Percentiles rank a stretch among this genome's conserved stretches.
These are phyloP conservation scores for Patellifolia procumbens DNA, from an alignment of 179 eudicot genomes.

Conservation along the genomic window DNA sequence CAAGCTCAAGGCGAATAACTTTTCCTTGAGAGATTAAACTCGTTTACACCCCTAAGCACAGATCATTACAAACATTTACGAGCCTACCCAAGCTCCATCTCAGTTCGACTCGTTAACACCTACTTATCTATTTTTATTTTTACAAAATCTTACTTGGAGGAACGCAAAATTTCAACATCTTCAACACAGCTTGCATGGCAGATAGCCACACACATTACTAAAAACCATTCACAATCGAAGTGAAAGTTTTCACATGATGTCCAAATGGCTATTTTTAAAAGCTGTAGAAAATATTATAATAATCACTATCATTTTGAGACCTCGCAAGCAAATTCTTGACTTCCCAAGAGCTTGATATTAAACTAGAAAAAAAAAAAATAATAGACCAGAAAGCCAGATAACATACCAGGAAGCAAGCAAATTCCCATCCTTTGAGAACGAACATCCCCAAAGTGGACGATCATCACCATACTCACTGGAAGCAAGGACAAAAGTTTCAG, in stretches of 20 bases:
- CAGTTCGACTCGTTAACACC: no score
- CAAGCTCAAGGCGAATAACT: no score
- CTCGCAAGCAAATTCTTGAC: no score
- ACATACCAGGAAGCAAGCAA: slow-evolving; percentile 86
- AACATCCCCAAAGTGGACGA: slow-evolving; percentile 86
- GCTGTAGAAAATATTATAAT: background rate
- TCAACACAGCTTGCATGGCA: background rate
- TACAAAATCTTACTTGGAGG: background rate
- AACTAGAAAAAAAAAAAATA: background rate
- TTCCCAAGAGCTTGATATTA: background rate
- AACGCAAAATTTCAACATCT: background rate
- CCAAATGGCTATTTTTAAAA: background rate
- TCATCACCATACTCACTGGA: slow-evolving; percentile 95
- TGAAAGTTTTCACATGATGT: background rate
- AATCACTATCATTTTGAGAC: background rate
- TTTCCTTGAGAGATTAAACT: no score
- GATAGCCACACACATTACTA: background rate
- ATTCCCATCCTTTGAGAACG: slow-evolving; percentile 72
- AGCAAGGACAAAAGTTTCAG: slow-evolving; percentile 61
- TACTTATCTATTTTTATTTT: no score
- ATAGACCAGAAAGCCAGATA: background rate
- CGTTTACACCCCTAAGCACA: no score
- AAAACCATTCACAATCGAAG: background rate
- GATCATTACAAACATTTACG: no score
- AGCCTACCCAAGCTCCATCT: no score